These are phyloP conservation scores for Starmerella riodocensis DNA, from an alignment of 805 yeast genomes.

Conservation along the genomic window DNA sequence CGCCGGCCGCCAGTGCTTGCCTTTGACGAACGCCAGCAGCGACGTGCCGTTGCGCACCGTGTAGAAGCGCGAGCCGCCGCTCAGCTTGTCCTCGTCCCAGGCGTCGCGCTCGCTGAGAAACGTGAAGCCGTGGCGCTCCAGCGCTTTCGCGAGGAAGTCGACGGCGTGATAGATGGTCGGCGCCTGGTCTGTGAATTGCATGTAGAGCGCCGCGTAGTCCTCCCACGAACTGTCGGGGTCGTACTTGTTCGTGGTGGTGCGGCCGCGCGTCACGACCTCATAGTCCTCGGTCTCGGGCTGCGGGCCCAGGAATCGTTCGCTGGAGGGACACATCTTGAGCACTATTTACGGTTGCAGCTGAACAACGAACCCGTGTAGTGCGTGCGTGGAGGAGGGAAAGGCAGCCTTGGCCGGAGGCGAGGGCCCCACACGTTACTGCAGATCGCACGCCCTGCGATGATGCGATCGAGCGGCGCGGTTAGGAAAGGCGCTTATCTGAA, in stretches of 20 bases:
- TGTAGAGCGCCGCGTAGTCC: constrained; percentile 33
- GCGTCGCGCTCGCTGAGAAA: constrained; percentile 50
- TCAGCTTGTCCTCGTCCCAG: constrained; percentile 35
- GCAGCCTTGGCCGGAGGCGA: not conserved
- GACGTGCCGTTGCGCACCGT: constrained; percentile 58
- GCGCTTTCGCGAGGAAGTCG: constrained; percentile 34
- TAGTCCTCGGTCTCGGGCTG: constrained; percentile 19
- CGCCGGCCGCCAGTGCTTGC: constrained; percentile 51
- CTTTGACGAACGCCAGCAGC: constrained; percentile 57
- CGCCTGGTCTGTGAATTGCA: constrained; percentile 54
- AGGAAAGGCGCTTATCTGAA: too few relatives aligned
- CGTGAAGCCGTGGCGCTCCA: constrained; percentile 48
- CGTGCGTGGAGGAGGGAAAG: not conserved
- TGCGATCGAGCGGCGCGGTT: too few relatives aligned
- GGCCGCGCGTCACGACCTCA: constrained; percentile 20
- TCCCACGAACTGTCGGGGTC: constrained; percentile 21
- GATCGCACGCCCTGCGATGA: too few relatives aligned
- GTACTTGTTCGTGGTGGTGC: constrained; percentile 1
- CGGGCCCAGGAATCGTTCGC: constrained; percentile 8
- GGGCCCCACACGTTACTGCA: not conserved
- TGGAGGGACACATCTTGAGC: constrained; percentile 16
- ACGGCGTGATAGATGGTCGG: constrained; percentile 73
- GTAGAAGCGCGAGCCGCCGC: constrained; percentile 39
- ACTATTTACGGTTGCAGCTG: too few relatives aligned
- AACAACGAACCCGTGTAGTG: too few relatives aligned